A percentile compares a stretch with the other conserved stretches of the same genome.
These are phyloP conservation scores for Plasmodium sp. DNA, from an alignment of 169 alveolate genomes.

Conservation along the genomic window DNA sequence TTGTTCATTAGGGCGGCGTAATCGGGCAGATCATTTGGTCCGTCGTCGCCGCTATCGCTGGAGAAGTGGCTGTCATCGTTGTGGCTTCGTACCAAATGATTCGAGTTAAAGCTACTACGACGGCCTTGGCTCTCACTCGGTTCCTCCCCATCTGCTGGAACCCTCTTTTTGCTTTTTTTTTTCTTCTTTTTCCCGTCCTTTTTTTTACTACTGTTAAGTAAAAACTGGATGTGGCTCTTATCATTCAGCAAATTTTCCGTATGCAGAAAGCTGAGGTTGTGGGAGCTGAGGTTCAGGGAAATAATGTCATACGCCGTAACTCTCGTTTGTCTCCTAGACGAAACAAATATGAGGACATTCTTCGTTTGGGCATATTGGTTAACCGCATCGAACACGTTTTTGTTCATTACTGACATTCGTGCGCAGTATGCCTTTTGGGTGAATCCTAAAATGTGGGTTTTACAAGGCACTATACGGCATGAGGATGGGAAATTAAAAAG, in stretches of 20 bases:
- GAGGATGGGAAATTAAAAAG: constrained; percentile 98
- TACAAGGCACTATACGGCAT: constrained; percentile 98
- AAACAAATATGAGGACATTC: constrained; percentile 97
- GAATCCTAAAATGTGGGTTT: constrained; percentile 96
- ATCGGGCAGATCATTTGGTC: not conserved
- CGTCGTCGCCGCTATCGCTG: not conserved
- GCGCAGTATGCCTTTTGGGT: constrained; percentile 85
- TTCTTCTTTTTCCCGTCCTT: not conserved
- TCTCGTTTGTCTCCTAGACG: constrained; percentile 98
- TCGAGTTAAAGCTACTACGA: not conserved
- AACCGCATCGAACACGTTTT: constrained; percentile 80
- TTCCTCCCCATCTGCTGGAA: not conserved
- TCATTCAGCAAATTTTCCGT: constrained; percentile 54
- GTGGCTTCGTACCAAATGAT: not conserved
- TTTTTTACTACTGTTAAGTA: constrained; percentile 2
- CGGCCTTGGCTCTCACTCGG: not conserved
- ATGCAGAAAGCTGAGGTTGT: constrained; percentile 51
- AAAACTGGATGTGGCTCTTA: constrained; percentile 71
- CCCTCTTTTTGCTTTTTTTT: not conserved
- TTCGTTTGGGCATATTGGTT: constrained; percentile 90
- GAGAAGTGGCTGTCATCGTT: not conserved
- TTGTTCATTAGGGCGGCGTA: not conserved
- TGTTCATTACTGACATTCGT: constrained; percentile 80
- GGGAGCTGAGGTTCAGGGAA: constrained; percentile 41
- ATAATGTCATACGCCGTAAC: constrained; percentile 95